phyloP scores from a whole-genome alignment of 345 rosid genomes.

The Gossypioides kirkii region DNA sequence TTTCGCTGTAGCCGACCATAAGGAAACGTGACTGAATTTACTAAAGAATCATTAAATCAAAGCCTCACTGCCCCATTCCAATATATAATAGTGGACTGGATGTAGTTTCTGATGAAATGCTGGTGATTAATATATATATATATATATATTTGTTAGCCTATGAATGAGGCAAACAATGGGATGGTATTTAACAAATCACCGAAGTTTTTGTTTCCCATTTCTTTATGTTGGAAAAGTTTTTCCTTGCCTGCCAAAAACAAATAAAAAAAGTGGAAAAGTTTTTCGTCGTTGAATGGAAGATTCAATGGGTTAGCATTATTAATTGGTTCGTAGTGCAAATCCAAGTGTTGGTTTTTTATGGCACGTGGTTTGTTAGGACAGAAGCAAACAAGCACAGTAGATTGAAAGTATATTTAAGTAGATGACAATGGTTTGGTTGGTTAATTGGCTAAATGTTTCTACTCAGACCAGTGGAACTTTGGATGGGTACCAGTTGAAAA shows the following conservation, averaged over 20 bases:
- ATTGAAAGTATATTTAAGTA: background rate
- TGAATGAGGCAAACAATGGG: slow-evolving; percentile 12
- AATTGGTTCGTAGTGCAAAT: background rate
- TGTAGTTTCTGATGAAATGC: background rate
- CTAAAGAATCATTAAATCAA: background rate
- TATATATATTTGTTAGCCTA: background rate
- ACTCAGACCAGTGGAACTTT: background rate
- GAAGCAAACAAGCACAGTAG: slow-evolving; percentile 1
- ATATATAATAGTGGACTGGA: background rate
- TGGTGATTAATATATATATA: background rate
- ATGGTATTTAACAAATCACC: slow-evolving; percentile 5
- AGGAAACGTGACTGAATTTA: slow-evolving; percentile 17
- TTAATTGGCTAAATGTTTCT: background rate
- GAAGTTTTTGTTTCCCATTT: background rate
- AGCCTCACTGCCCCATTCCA: background rate
- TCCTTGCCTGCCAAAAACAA: background rate
- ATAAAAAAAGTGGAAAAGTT: background rate
- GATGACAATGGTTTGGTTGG: background rate
- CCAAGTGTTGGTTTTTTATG: slow-evolving; percentile 6
- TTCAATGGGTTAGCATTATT: background rate
- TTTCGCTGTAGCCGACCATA: slow-evolving; percentile 12
- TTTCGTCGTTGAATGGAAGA: background rate
- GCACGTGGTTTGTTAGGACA: background rate
- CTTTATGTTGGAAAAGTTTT: background rate
- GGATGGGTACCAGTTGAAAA: background rate